Evolutionary conservation across 1,139 yeast genomes (phyloP).

Genomic region (Yamadazyma conglobata): DNA sequence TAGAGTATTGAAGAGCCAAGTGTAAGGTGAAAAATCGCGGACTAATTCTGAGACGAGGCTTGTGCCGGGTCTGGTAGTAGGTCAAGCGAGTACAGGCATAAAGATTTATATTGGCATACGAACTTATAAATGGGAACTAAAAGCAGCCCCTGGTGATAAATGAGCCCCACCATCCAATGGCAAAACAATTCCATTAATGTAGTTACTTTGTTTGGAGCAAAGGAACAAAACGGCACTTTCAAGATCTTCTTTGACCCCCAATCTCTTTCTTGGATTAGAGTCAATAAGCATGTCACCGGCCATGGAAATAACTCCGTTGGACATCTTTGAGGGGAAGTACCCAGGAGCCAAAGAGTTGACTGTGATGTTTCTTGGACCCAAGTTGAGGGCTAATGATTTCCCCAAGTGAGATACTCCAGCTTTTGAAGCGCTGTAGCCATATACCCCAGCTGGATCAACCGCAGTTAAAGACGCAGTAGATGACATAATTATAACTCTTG

Average conservation of each 20-base stretch:
- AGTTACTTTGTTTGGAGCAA: slow-evolving; percentile 56
- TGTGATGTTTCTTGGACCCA: slow-evolving; percentile 65
- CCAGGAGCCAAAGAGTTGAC: slow-evolving; percentile 77
- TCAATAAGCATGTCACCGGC: slow-evolving; percentile 50
- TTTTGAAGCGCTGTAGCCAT: slow-evolving; percentile 72
- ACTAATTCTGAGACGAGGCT: too few species aligned
- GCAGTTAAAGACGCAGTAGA: slow-evolving; percentile 51
- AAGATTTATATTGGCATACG: too few species aligned
- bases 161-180: slow-evolving; percentile 74
- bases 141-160: slow-evolving; percentile 21
- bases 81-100: too few species aligned
- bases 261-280: slow-evolving; percentile 60
- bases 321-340: slow-evolving; percentile 75
- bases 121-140: slow-evolving; percentile 4
- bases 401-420: slow-evolving; percentile 76
- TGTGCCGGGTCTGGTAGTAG: too few species aligned
- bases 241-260: slow-evolving; percentile 62
- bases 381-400: slow-evolving; percentile 56
- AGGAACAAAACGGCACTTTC: slow-evolving; percentile 59
- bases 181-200: slow-evolving; percentile 66
- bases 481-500: slow-evolving; percentile 66
- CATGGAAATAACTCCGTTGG: slow-evolving; percentile 57
- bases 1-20: too few species aligned
- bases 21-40: too few species aligned
- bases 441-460: slow-evolving; percentile 53